These are phyloP conservation scores for Fusarium coicis DNA, from an alignment of 2,329 filamentous ascomycete species.

Conservation along the genomic window DNA sequence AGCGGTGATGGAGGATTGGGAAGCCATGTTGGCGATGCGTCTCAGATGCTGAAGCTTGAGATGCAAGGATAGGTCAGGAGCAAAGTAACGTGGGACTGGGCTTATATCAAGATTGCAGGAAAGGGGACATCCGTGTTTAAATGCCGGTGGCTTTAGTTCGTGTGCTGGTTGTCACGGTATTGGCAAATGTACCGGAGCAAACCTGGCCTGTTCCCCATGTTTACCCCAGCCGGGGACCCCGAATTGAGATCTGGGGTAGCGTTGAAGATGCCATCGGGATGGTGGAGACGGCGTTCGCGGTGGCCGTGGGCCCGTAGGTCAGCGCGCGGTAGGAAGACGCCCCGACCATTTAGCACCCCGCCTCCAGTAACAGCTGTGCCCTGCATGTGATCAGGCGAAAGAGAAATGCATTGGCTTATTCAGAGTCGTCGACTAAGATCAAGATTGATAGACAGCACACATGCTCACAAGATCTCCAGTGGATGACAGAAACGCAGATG, in stretches of 20 bases:
- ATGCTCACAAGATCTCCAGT: fast-evolving
- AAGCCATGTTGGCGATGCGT: background rate
- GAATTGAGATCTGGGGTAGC: background rate
- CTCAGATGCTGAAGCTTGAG: background rate
- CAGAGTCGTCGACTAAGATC: fast-evolving
- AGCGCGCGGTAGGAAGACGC: background rate
- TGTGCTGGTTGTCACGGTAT: background rate
- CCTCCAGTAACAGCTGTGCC: background rate
- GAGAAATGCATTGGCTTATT: background rate
- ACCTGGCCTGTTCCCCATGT: too few relatives aligned
- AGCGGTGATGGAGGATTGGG: background rate
- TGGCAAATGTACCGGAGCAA: too few relatives aligned
- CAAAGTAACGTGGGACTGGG: background rate
- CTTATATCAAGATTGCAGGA: background rate
- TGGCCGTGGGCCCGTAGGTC: background rate
- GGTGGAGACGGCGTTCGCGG: background rate
- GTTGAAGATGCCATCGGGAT: background rate
- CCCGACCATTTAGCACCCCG: background rate
- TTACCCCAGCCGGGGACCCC: background rate
- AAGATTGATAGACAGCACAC: background rate
- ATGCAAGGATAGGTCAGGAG: background rate
- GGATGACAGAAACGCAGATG: background rate
- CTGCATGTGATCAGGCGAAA: fast-evolving
- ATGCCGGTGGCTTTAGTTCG: background rate
- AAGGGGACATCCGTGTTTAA: background rate